phyloP scores from a whole-genome alignment of 257 asterid species.

The Thymus quinquecostatus region DNA sequence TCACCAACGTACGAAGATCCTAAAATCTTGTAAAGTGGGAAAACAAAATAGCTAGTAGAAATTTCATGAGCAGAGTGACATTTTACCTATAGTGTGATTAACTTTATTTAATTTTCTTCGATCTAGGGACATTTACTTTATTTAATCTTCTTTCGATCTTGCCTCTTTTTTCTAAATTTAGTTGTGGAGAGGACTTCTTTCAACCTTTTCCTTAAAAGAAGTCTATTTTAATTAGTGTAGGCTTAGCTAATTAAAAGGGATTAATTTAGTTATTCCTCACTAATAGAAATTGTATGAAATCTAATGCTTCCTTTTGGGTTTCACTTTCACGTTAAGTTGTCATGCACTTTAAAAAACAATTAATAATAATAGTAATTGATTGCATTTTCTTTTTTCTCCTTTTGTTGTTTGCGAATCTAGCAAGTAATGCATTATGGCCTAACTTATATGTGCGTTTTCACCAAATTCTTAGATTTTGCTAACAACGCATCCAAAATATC shows the following conservation, averaged over 20 bases:
- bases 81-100: background rate
- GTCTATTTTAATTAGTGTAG: background rate
- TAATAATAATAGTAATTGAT: background rate
- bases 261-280: background rate
- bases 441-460: slow-evolving; percentile 20
- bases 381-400: too few species aligned
- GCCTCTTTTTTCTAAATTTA: background rate
- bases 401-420: slow-evolving; percentile 17
- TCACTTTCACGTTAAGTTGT: slow-evolving; percentile 16
- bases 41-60: background rate
- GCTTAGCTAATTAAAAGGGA: background rate
- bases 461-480: background rate
- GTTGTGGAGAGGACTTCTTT: background rate
- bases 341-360: background rate
- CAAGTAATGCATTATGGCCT: slow-evolving; percentile 20
- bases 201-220: background rate
- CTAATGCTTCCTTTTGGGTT: background rate
- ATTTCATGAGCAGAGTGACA: slow-evolving; percentile 26
- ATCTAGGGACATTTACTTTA: background rate
- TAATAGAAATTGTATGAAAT: slow-evolving; percentile 9
- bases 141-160: background rate
- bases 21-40: too few species aligned
- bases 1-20: too few species aligned
- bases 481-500: background rate
- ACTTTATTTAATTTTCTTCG: background rate